These are phyloP conservation scores for Aspergillus sp. DNA, from an alignment of 2,329 filamentous ascomycete species.

Conservation along the genomic window DNA sequence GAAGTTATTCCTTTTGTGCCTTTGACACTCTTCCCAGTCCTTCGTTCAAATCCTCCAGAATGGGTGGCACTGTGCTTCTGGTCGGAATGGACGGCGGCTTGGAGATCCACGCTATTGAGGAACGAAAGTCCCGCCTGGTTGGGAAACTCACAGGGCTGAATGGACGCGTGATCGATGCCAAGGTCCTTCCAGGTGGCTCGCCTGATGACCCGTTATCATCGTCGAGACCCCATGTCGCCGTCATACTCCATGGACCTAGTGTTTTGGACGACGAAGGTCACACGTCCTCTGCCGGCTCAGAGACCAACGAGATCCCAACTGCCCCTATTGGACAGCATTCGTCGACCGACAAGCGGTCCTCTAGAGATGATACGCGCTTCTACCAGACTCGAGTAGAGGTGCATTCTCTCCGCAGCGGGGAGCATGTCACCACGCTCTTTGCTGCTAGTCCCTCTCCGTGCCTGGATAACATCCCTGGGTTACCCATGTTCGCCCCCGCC, in stretches of 20 bases:
- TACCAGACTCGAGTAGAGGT: slow-evolving; percentile 89
- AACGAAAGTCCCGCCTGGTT: slow-evolving; percentile 67
- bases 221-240: slow-evolving; percentile 70
- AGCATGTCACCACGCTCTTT: slow-evolving; percentile 70
- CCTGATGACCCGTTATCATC: slow-evolving; percentile 51
- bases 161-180: slow-evolving; percentile 77
- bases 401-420: slow-evolving; percentile 76
- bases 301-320: slow-evolving; percentile 33
- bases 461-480: slow-evolving; percentile 57
- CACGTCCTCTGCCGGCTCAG: slow-evolving; percentile 32
- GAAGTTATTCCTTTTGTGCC: slow-evolving; percentile 73
- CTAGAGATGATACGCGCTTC: slow-evolving; percentile 27
- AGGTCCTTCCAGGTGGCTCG: slow-evolving; percentile 70
- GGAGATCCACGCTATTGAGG: slow-evolving; percentile 71
- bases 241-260: slow-evolving; percentile 75
- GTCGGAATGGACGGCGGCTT: slow-evolving; percentile 78
- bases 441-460: slow-evolving; percentile 63
- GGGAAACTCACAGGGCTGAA: slow-evolving; percentile 72
- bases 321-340: slow-evolving; percentile 23
- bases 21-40: slow-evolving; percentile 66
- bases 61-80: slow-evolving; percentile 63
- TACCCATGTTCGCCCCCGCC: slow-evolving; percentile 63
- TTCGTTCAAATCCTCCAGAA: slow-evolving; percentile 39
- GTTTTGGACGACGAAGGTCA: slow-evolving; percentile 43
- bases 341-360: slow-evolving; percentile 19